Percentiles rank a stretch among this genome's conserved stretches.
Conservation (phyloP, 1,284 basidiomycete genomes). For the Rhodotorula sp. region DNA sequence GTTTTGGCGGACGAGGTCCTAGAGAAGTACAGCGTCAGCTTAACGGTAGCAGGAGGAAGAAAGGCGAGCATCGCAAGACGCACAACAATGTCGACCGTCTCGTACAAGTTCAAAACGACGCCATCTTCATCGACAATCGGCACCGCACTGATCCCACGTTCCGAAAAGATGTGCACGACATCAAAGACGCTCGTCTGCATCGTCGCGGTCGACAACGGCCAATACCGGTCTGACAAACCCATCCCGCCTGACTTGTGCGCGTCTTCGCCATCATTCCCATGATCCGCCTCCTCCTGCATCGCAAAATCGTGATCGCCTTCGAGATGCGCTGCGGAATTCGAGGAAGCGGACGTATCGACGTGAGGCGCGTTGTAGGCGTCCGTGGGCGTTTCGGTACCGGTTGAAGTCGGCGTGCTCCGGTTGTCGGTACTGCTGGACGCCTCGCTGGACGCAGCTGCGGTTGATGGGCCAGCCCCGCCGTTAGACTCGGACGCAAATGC, state of each 20-base stretch:
- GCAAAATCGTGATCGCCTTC: not conserved
- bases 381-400: constrained; percentile 11
- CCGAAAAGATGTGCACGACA: constrained; percentile 98
- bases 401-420: not conserved
- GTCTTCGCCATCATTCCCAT: not conserved
- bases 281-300: not conserved
- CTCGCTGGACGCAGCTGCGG: not conserved
- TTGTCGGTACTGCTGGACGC: not conserved
- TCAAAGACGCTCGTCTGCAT: constrained; percentile 92
- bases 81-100: constrained; percentile 98
- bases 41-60: not conserved
- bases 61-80: constrained; percentile 49
- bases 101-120: constrained; percentile 93
- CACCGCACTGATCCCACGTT: constrained; percentile 91
- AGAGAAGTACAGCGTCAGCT: not conserved
- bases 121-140: constrained; percentile 80
- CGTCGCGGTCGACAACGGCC: constrained; percentile 89
- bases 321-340: no score
- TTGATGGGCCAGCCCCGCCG: not conserved
- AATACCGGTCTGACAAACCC: constrained; percentile 44
- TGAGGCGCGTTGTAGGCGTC: not conserved
- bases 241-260: constrained; percentile 2
- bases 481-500: not conserved
- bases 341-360: no score
- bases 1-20: constrained; percentile 85